Evolutionary conservation across 2,329 filamentous ascomycete genomes (phyloP), one percentile per base, ranked within the genome.

Genomic region (Trichoderma sp.): DNA sequence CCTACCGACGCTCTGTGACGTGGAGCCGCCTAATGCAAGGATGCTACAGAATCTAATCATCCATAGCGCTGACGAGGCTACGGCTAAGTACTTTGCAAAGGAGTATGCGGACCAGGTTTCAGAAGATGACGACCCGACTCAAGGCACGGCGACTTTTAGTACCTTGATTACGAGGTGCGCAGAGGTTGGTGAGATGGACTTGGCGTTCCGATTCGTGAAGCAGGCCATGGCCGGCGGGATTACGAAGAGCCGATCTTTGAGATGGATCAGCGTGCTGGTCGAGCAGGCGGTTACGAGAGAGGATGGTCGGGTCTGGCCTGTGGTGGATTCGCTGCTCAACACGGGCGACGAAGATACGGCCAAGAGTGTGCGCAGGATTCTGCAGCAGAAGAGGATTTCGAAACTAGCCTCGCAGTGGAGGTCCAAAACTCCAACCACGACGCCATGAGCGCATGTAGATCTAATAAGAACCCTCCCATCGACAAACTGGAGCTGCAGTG

Each of bases 181-280:
- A 3, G 74, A 81, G 33, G 74, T 72, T 5, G 79, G 78, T 3
- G 82, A 84, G 64, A 76, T 83, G 63, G 81, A 84, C 63, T 64
- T 85, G 16, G 84, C 83, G 1, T 82, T 84, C 50, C 80, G 80
- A n/a, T 82, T 83, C 63, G 80, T 81, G 16, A 65, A 64, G 7
- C 76, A 77, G 66, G 77, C 75, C n/a, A 75, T 79, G 56, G 63
- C 68, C 77, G 76, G 53, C n/a, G 75, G 72, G 3, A 53, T 71
- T 24, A 62, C 60, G 21, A 71, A 56, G 29, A 38, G 56, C n/a
- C 38, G 62, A 60, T 59, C 59, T 4, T 60, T 71, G 6, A 59
- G 35, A n/a, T 84, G 83, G 83, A 76, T 82, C 27, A 77, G 78
- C 75, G 77, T 78, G 29, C 76, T 84, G 38, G 75, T 84, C 41